Base-by-base conservation (phyloP, 805 yeast genomes). In the Wickerhamiella vanderwaltii region DNA sequence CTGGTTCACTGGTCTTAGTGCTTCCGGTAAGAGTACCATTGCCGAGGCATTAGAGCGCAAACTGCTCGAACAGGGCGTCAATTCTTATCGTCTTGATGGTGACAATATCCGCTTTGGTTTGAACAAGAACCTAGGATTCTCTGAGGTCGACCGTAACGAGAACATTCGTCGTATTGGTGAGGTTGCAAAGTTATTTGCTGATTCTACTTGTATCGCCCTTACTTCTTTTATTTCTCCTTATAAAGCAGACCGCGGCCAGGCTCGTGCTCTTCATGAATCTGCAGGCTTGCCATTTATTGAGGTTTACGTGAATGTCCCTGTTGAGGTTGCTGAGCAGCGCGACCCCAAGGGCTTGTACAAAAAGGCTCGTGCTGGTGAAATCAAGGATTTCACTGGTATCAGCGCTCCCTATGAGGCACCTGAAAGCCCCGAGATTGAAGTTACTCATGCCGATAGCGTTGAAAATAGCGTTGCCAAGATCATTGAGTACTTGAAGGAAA, bases 331-430 rank as follows among this genome's bases (percentile, higher is more conserved):
- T 39, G 97, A 88, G 68, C 73, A 84, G 62, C 83, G 97, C 66
- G 97, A 88, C 62, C 97, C 97, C 49, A 88, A 88, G 68, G 97
- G 97, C 9, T 68, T 88, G 51, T 88, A 88, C 69, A 86, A 86
- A 65, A 88, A 88, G 71, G 97, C 97, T 13, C 77, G 96, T 62
- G 91, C 86, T 56, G 97, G 97, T 26, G 66, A 80, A 47, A 87
- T 87, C 61, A 83, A 83, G 64, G 94, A 87, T 58, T 87, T 87
- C 66, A 87, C 97, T 12, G 97, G 97, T 44, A 80, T 87, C 44
- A 77, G 86, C 49, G 96, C 95, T 9, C 97, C 97, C 29, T 87
- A 87, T 61, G 97, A 87, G 67, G 91, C 82, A 3, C 97, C 97
- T 39, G 79, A 71, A 51, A 55, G 63, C 26, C 84, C 97, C 20